Evolutionary conservation across 805 yeast genomes (phyloP), one percentile per base, ranked within the genome.

Genomic region (Ogataea neopini): DNA sequence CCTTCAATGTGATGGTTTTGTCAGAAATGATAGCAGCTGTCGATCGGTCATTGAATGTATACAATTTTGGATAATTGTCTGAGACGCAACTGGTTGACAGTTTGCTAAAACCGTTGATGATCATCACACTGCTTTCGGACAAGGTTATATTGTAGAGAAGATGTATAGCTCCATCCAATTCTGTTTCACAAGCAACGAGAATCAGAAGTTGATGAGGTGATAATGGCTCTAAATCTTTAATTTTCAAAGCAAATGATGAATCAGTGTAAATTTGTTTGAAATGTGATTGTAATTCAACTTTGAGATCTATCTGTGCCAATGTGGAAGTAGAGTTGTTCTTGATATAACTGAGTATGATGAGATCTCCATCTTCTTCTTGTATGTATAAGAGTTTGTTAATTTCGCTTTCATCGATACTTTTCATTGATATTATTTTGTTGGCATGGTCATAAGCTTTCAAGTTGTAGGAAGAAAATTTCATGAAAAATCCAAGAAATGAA

Each of bases 1-100:
- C 95, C 1, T 86, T 74, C 45, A 91, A 58, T 1, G 87, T 80
- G 10, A 89, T 72, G 0, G 88, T 78, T 43, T 80, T 75, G 9
- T 75, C 76, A 35, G 83, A 72, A 1, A 81, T 71, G 1, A 86
- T 75, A 59, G 80, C 83, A 1, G 88, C 85, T 0, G 47, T 43
- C 4, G 47, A 40, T 3, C 34, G 20, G 23, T 39, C 34, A 6
- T 43, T n/a, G 6, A 50, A 43, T 4, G 45, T 17, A 87, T 47
- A 14, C 46, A 52, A 19, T 38, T 53, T 35, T 26, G 47, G 38
- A 37, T 51, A 47, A 36, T 20, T 49, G 23, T 47, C 48, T 1
- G 39, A 11, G 1, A 33, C 33, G 2, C 30, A 25, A 9, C 32
- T 22, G 20, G 36, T 47, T 11, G 48, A 23, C 4, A 56, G 23